Evolutionary conservation across 2,329 filamentous ascomycete species (phyloP).

Genomic region (Nemania serpens): DNA sequence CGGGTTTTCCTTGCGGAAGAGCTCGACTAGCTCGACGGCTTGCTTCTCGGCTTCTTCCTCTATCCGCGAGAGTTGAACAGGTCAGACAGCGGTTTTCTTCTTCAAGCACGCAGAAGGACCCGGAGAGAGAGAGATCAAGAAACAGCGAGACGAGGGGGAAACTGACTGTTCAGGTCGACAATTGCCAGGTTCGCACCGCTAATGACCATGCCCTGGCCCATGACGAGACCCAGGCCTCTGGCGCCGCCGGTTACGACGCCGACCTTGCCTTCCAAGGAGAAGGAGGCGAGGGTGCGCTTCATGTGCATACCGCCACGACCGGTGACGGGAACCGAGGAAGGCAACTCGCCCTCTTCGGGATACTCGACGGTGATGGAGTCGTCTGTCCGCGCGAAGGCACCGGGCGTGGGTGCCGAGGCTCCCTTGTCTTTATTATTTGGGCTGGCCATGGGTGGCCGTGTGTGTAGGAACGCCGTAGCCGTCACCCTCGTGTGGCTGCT

Average conservation of each 20-base stretch:
- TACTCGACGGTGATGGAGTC: conserved; percentile 78
- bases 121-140: no score
- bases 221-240: conserved; percentile 85
- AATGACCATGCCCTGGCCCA: conserved; percentile 88
- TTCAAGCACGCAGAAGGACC: neutral
- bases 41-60: conserved; percentile 84
- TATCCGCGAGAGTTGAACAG: conserved; percentile 42
- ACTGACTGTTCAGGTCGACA: conserved; percentile 88
- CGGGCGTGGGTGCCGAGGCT: conserved; percentile 46
- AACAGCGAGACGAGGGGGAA: neutral
- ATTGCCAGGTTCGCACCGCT: conserved; percentile 89
- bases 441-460: conserved; percentile 33
- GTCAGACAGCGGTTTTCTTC: conserved; percentile 25
- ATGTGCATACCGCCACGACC: conserved; percentile 81
- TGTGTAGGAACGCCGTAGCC: conserved; percentile 32
- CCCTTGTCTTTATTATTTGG: conserved; percentile 39
- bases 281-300: conserved; percentile 82
- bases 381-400: conserved; percentile 79
- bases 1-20: conserved; percentile 81
- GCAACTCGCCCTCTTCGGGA: conserved; percentile 74
- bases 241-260: conserved; percentile 90
- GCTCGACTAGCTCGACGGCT: conserved; percentile 72
- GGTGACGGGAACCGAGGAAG: conserved; percentile 70
- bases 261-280: conserved; percentile 83
- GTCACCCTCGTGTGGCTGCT: no score